These are phyloP conservation scores for Ceratocystis diversiconidia DNA, from an alignment of 2,329 filamentous ascomycete species.

Conservation along the genomic window DNA sequence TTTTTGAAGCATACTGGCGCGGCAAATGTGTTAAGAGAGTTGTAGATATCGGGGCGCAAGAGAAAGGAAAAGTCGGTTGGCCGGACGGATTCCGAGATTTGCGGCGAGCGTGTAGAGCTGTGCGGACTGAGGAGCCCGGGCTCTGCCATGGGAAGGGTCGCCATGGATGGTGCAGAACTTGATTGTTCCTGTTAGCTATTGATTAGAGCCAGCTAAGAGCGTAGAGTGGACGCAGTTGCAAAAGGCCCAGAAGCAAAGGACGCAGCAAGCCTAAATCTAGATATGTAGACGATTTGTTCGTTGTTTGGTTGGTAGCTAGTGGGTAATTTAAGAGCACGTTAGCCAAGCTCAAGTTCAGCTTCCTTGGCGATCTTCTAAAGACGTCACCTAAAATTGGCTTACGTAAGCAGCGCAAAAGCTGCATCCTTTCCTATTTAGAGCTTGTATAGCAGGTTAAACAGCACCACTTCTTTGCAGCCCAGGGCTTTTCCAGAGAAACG, in stretches of 20 bases:
- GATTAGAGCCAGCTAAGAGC: not conserved
- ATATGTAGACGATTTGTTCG: no score
- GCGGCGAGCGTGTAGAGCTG: conserved; percentile 22
- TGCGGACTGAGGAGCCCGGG: conserved; percentile 14
- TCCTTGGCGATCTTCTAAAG: not conserved
- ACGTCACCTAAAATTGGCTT: not conserved
- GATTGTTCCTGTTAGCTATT: not conserved
- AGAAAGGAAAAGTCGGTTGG: conserved; percentile 66
- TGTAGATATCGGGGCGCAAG: conserved; percentile 67
- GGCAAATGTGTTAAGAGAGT: conserved; percentile 54
- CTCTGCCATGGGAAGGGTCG: conserved; percentile 16
- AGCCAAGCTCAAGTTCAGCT: not conserved
- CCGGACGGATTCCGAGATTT: conserved; percentile 20
- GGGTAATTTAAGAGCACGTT: not conserved
- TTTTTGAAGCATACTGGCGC: conserved; percentile 54
- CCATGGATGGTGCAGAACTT: conserved; percentile 10
- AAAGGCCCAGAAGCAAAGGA: not conserved
- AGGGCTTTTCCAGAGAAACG: not conserved
- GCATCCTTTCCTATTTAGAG: not conserved
- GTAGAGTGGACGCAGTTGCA: not conserved
- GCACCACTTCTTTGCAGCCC: not conserved
- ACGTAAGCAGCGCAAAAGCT: not conserved
- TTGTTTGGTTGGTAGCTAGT: no score
- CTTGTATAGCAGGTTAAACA: not conserved
- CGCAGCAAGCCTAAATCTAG: no score